Evolutionary conservation across 2,329 filamentous ascomycete genomes (phyloP).

Genomic region (Kalaharituber pfeilii): DNA sequence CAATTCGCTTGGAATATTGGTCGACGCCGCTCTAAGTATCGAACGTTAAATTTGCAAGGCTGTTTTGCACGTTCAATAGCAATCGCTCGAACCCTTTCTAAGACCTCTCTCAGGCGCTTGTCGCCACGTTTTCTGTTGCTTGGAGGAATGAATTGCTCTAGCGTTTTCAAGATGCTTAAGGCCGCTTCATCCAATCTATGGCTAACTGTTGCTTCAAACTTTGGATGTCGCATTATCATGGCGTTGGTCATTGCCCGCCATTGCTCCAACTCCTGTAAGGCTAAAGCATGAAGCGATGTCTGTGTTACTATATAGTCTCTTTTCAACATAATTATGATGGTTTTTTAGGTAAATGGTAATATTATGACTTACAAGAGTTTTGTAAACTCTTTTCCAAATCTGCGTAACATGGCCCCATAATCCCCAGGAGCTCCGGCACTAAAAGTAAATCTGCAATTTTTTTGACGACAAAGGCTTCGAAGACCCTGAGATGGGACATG

Average conservation of each 20-base stretch:
- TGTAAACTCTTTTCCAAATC: too few species aligned
- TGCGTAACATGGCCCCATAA: neutral
- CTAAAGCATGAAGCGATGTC: too few species aligned
- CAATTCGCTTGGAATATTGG: neutral
- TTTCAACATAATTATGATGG: too few species aligned
- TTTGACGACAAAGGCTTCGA: neutral
- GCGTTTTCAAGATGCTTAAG: neutral
- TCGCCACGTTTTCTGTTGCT: neutral
- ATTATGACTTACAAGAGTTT: too few species aligned
- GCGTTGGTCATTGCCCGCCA: neutral
- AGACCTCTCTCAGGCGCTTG: neutral
- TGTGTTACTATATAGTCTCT: too few species aligned
- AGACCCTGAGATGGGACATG: too few species aligned
- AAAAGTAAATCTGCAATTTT: neutral
- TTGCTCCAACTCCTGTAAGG: neutral
- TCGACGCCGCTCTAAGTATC: neutral
- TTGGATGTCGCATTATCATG: neutral
- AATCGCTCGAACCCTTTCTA: neutral
- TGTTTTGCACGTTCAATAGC: neutral
- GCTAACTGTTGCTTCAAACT: neutral
- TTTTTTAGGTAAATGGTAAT: too few species aligned
- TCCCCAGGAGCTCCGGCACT: too few species aligned
- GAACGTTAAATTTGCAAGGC: neutral
- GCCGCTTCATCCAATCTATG: neutral
- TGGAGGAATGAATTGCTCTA: neutral